Base-by-base conservation (phyloP, 768 basidiomycete species). In the Mycena maculata region DNA sequence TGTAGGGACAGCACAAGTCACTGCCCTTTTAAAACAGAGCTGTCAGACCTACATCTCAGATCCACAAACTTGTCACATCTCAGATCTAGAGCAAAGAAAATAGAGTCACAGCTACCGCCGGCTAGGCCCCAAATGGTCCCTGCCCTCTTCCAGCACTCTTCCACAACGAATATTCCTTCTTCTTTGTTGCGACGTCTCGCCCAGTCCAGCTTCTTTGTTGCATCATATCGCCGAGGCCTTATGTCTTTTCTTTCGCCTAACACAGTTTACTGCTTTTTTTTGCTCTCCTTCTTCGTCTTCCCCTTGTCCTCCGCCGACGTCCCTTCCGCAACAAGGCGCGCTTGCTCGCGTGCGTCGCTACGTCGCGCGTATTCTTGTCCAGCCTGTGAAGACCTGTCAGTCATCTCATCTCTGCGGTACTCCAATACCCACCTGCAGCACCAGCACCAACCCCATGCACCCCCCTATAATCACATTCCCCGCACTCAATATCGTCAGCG, bases 291-390 rank as follows among this genome's bases (percentile, higher is more conserved):
- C 45, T 41, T 36, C 48, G 76, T 76, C 70, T 76, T 74, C 72
- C 76, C 71, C 71, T 76, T 75, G 47, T 75, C 77, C 63, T 75
- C 76, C 33, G n/a, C n/a, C n/a, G n/a, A n/a, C n/a, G n/a, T n/a
- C n/a, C n/a, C n/a, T n/a, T n/a, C n/a, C n/a, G n/a, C n/a, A n/a
- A n/a, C n/a, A 36, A 68, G 55, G 50, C 76, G 75, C 41, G 80
- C 77, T n/a, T 78, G 63, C 61, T 80, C 83, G 68, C 80, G 83
- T 44, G 84, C 85, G 72, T 92, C 92, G 52, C 81, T 69, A 30
- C 91, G 88, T 65, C 82, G 83, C 30, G 92, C 92, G 74, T 92
- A 96, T 81, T 94, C 94, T 75, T 96, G 94, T 23, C 94, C 95
- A 60, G 88, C 90, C 90, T 96, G 80, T 22, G 62, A 11, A 15